These are phyloP conservation scores for Primulina tabacum DNA, from an alignment of 257 asterid species.

Conservation along the genomic window DNA sequence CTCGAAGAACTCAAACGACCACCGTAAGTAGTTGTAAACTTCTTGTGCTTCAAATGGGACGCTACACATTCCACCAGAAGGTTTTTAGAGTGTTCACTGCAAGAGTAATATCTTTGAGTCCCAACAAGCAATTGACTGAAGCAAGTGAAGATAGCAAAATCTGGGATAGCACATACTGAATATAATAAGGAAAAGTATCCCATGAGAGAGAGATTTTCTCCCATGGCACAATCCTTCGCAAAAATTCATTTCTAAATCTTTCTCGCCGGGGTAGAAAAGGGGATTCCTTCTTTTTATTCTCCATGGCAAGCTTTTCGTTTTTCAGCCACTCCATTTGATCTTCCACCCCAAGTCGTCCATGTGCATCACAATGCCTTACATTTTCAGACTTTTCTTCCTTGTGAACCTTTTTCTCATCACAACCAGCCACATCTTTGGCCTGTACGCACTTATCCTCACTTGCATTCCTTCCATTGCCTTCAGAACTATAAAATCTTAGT, in stretches of 20 bases:
- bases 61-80: conserved; percentile 89
- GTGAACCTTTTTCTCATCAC: conserved; percentile 42
- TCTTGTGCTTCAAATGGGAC: conserved; percentile 79
- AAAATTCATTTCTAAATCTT: conserved; percentile 73
- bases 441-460: conserved; percentile 62
- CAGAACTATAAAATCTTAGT: conserved; percentile 68
- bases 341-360: conserved; percentile 82
- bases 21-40: conserved; percentile 62
- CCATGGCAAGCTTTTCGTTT: conserved; percentile 74
- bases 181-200: conserved; percentile 91
- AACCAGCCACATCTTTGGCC: conserved; percentile 41
- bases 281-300: conserved; percentile 82
- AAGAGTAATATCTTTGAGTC: conserved; percentile 35
- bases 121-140: conserved; percentile 21
- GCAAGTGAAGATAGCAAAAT: conserved; percentile 21
- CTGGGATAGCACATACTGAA: conserved; percentile 49
- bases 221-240: conserved; percentile 90
- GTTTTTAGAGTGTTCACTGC: conserved; percentile 68
- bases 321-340: conserved; percentile 92
- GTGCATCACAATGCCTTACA: conserved; percentile 52
- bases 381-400: conserved; percentile 39
- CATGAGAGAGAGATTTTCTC: conserved; percentile 83
- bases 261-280: conserved; percentile 71
- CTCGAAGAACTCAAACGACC: conserved; percentile 75
- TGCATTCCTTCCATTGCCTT: conserved; percentile 87